Base-by-base conservation (phyloP, 371 early-diverging fungal species). In the Syncephalastrum monosporum region DNA sequence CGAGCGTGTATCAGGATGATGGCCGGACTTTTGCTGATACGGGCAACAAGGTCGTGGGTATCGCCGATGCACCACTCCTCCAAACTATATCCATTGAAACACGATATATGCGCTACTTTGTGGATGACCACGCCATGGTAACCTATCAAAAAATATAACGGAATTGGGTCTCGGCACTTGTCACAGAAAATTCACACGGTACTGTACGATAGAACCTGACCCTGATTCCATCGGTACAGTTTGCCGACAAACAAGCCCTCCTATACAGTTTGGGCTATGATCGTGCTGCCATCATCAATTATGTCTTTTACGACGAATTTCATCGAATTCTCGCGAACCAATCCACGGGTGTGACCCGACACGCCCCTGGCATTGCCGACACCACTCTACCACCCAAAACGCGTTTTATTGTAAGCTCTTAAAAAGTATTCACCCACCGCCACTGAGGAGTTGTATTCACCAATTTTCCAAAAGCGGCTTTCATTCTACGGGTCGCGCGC, bases 111-210 rank as follows among this genome's bases (percentile, higher is more conserved):
- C 60, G 68, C 43, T 63, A 63, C 21, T 72, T 79, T 61, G 71
- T 73, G 0, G 79, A 79, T 52, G 72, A 79, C 60, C 55, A 64
- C 42, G 71, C 79, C 24, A 63, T 79, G 70, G 77, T 69, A 74
- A 16, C 2, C 5, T 33, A 33, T 10, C 2, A 27, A 27, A 42
- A 47, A 53, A 16, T 2, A 48, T n/a, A 16, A 48, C 14, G n/a
- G 5, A 17, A 16, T 2, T 29, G 7, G 38, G 19, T 27, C 15
- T 1, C 5, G 21, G 27, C 7, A 4, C 25, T n/a, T 47, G 19
- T 3, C 14, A 55, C 16, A 42, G 13, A 4, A 42, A 53, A 19
- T 19, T 13, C 42, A 53, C 21, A 42, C 44, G 43, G 16, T 24
- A 53, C 5, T 54, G 24, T 12, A 23, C 15, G 29, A 3, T 57